Percentiles rank a stretch among this genome's conserved stretches.
phyloP scores from a whole-genome alignment of 106 monocot genomes.

The Platanthera guangdongensis region DNA sequence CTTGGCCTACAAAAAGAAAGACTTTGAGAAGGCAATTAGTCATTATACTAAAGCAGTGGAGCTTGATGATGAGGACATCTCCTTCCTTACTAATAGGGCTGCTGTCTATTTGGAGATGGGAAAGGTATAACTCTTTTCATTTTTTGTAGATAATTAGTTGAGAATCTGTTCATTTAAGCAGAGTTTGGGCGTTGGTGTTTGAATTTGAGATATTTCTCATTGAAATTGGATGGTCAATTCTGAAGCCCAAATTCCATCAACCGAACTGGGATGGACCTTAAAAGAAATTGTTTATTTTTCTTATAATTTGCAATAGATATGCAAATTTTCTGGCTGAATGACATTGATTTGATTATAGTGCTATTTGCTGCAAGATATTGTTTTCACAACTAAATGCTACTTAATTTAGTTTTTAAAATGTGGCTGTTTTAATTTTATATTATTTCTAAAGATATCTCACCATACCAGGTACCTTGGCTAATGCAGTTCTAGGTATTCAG shows the following conservation, averaged over 20 bases:
- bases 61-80: slow-evolving; percentile 89
- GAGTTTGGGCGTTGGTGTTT: no score
- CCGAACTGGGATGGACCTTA: no score
- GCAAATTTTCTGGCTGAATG: not conserved
- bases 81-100: slow-evolving; percentile 84
- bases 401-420: not conserved
- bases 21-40: slow-evolving; percentile 78
- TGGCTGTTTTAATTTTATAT: not conserved
- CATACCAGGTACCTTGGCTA: not conserved
- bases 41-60: slow-evolving; percentile 73
- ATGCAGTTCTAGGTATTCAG: not conserved
- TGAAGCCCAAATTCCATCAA: no score
- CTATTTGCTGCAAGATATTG: not conserved
- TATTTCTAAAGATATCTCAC: not conserved
- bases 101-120: slow-evolving; percentile 97
- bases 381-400: not conserved
- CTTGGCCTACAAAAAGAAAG: slow-evolving; percentile 92
- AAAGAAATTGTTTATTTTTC: no score
- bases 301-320: no score
- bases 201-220: no score
- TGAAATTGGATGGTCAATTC: no score
- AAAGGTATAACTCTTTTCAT: slow-evolving; percentile 25
- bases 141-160: not conserved
- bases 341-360: not conserved
- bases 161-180: not conserved